phyloP scores from a whole-genome alignment of 2,329 filamentous ascomycete genomes.

The Rutstroemia sp. region DNA sequence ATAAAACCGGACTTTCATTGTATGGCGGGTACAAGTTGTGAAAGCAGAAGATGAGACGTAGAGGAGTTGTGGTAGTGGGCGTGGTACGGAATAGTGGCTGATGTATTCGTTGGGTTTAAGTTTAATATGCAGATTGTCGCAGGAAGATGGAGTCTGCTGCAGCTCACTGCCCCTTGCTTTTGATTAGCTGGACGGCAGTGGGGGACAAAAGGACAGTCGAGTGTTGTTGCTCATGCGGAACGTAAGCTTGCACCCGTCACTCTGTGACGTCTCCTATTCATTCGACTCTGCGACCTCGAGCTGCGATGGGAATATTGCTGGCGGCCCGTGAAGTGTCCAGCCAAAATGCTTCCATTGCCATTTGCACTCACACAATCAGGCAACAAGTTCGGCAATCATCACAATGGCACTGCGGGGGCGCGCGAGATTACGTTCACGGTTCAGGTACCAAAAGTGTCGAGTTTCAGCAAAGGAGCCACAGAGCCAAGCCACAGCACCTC shows the following conservation, averaged over 20 bases:
- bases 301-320: too few species aligned
- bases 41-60: neutral
- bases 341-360: too few species aligned
- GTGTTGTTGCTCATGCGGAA: too few species aligned
- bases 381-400: too few species aligned
- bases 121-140: slow-evolving; percentile 8
- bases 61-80: neutral
- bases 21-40: neutral
- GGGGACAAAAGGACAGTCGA: neutral
- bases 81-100: neutral
- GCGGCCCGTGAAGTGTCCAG: too few species aligned
- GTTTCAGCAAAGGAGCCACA: too few species aligned
- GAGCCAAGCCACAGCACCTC: neutral
- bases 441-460: too few species aligned
- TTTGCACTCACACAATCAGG: too few species aligned
- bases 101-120: slow-evolving; percentile 5
- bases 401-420: too few species aligned
- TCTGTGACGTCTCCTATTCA: neutral
- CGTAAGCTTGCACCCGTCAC: too few species aligned
- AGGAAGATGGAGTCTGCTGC: slow-evolving; percentile 2
- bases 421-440: too few species aligned
- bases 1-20: slow-evolving; percentile 7
- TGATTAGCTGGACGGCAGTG: slow-evolving; percentile 3
- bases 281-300: too few species aligned
- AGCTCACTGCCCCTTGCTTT: neutral